Evolutionary conservation across 2,329 filamentous ascomycete species (phyloP).

Genomic region (Berkeleyomyces rouxiae): DNA sequence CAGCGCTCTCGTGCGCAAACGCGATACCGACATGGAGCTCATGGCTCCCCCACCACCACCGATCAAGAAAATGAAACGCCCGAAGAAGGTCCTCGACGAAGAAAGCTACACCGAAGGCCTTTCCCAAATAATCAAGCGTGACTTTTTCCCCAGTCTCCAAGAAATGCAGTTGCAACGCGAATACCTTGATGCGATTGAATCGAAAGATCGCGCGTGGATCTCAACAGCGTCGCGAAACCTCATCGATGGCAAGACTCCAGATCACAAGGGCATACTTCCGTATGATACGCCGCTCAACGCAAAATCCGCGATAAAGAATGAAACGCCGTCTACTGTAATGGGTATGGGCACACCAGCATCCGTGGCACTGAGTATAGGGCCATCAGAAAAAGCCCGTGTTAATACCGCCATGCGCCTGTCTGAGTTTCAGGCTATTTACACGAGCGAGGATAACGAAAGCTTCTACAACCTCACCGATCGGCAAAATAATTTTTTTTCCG

Average conservation of each 20-base stretch:
- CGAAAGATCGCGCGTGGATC: conserved; percentile 74
- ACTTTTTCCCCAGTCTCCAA: conserved; percentile 86
- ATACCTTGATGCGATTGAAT: conserved; percentile 80
- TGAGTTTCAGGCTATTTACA: conserved; percentile 83
- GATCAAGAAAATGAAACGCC: conserved; percentile 79
- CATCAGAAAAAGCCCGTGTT: background rate
- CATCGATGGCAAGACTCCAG: conserved; percentile 56
- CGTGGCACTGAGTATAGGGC: background rate
- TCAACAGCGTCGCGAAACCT: conserved; percentile 57
- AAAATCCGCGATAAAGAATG: conserved; percentile 29
- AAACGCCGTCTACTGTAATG: conserved; percentile 38
- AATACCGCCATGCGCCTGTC: conserved; percentile 31
- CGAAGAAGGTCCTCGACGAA: conserved; percentile 76
- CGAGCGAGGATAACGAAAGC: conserved; percentile 93
- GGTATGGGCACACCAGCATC: conserved; percentile 8
- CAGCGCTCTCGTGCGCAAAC: conserved; percentile 49
- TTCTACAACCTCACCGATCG: conserved; percentile 86
- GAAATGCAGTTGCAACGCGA: conserved; percentile 80
- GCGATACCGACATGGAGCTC: conserved; percentile 50
- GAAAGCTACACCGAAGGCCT: conserved; percentile 82
- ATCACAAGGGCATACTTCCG: background rate
- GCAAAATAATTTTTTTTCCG: conserved; percentile 75
- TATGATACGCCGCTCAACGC: conserved; percentile 25
- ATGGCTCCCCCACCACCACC: conserved; percentile 74
- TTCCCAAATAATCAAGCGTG: conserved; percentile 85